Evolutionary conservation across 768 basidiomycete genomes (phyloP), one percentile per base, ranked within the genome.

Genomic region (Lentinus brumalis): DNA sequence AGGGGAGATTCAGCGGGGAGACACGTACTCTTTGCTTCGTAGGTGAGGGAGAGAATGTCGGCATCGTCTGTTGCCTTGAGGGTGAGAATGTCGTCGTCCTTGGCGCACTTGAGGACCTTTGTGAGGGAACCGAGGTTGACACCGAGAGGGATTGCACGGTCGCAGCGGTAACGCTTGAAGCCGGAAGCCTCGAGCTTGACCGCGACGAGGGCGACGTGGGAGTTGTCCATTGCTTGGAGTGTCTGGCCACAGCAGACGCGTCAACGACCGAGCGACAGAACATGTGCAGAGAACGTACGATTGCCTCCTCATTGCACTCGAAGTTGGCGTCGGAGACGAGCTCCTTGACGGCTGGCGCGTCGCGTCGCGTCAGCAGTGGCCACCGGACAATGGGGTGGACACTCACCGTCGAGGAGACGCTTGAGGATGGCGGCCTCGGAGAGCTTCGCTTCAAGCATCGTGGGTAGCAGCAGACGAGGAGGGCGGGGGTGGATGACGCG

Each of bases 221-320:
- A 97, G 83, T 98, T 98, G 79, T 98, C 97, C 96, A 98, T 99
- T 4, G 96, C 97, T 79, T 98, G 96, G 5, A 99, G 84, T 56
- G 86, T 86, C 87, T 88, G 62, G 5, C 16, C 11, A 30, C 14
- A 38, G 26, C 4, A 2, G 31, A 56, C 30, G 60, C 62, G 64
- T 56, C 57, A 60, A 50, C 16, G 32, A 3, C 21, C 21, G 21
- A 26, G 21, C 21, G 21, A 26, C 21, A 26, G 9, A 9, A 35
- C 30, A 26, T 15, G 47, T 15, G n/a, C 26, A 18, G 31, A 15
- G 40, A 14, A 80, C 86, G 62, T 64, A 89, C 88, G 67, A 99
- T 89, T 38, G 96, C 97, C 65, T 96, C 94, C 65, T 99, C 96
- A 62, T 87, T 92, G 75, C 96, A 98, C 71, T 96, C 92, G 69